These are phyloP conservation scores for Excoecaria cochinchinensis DNA, from an alignment of 345 rosid species.

Conservation along the genomic window DNA sequence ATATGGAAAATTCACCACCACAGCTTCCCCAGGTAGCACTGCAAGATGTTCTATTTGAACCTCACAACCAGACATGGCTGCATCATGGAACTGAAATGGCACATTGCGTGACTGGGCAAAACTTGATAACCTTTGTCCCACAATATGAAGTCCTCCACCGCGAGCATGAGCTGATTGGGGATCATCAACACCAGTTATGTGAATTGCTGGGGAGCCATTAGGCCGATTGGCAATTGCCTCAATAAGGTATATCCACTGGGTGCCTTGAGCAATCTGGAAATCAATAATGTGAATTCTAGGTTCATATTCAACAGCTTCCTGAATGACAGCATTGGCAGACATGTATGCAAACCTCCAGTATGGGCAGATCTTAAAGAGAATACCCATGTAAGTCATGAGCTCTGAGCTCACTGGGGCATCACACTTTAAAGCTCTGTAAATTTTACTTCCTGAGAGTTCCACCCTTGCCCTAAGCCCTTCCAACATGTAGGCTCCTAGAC, in stretches of 20 bases:
- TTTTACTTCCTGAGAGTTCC: conserved; percentile 80
- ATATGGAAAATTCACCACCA: conserved; percentile 81
- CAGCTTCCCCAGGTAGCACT: conserved; percentile 68
- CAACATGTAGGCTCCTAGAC: conserved; percentile 83
- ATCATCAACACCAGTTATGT: conserved; percentile 88
- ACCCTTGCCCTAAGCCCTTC: conserved; percentile 94
- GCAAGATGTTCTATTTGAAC: conserved; percentile 55
- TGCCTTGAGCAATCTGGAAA: conserved; percentile 88
- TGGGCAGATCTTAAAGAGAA: conserved; percentile 74
- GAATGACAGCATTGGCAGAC: conserved; percentile 68
- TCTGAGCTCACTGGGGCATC: conserved; percentile 79
- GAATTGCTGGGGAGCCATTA: conserved; percentile 69
- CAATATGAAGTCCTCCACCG: conserved; percentile 79
- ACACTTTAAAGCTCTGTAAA: conserved; percentile 81
- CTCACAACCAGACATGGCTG: conserved; percentile 70
- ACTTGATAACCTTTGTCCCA: conserved; percentile 53
- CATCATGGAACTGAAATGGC: conserved; percentile 75
- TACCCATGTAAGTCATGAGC: conserved; percentile 86
- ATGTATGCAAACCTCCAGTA: conserved; percentile 89
- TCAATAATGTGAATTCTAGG: conserved; percentile 77
- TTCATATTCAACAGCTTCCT: conserved; percentile 63
- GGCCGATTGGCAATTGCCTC: conserved; percentile 57
- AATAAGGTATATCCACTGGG: conserved; percentile 66
- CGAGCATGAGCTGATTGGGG: conserved; percentile 90
- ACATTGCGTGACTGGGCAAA: conserved; percentile 55